phyloP scores from a whole-genome alignment of 176 grass and related monocot species.

The Musa schizocarpa region DNA sequence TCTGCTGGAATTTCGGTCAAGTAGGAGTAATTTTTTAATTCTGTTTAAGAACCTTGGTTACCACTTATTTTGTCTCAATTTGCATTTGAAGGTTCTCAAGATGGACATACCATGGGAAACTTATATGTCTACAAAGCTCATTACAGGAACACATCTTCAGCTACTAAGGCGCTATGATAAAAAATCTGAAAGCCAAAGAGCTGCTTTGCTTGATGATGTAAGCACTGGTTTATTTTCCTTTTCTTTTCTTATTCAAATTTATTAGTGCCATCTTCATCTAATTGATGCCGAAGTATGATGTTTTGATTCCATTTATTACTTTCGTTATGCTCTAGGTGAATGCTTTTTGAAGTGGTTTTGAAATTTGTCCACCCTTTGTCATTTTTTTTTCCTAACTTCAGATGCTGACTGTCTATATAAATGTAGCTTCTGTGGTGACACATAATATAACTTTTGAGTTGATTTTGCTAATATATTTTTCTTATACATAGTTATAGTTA shows the following conservation, averaged over 20 bases:
- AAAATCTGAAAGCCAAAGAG: conserved; percentile 62
- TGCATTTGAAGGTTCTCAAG: conserved; percentile 76
- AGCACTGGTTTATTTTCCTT: conserved; percentile 3
- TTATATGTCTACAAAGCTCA: conserved; percentile 94
- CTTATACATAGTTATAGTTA: no score
- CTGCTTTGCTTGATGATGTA: conserved; percentile 89
- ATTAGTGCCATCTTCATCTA: neutral
- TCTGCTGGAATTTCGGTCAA: conserved; percentile 1
- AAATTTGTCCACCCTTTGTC: no score
- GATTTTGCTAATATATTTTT: no score
- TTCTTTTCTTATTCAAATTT: neutral
- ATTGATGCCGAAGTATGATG: neutral
- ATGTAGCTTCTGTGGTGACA: no score
- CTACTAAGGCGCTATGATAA: conserved; percentile 82
- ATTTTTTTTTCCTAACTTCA: no score
- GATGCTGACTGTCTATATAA: no score
- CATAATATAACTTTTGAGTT: no score
- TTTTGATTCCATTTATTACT: neutral
- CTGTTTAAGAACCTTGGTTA: neutral
- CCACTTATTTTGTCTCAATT: conserved; percentile 1
- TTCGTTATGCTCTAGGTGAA: no score
- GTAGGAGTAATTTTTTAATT: conserved; percentile 8
- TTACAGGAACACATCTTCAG: conserved; percentile 76
- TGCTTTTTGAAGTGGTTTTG: no score
- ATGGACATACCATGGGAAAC: conserved; percentile 98